phyloP scores from a whole-genome alignment of 768 basidiomycete genomes.

The Mycena galopus region DNA sequence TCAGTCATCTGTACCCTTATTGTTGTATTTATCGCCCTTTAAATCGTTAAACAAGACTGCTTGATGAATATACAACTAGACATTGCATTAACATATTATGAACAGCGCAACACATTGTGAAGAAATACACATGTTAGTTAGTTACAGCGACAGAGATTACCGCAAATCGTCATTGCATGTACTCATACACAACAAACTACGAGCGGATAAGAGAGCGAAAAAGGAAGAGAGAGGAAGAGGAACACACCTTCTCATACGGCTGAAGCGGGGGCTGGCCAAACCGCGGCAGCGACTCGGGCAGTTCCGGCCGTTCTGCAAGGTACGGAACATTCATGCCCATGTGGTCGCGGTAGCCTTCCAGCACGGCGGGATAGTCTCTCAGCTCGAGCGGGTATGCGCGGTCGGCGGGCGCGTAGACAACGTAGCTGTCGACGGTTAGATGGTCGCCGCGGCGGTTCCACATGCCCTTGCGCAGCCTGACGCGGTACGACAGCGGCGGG shows the following conservation, averaged over 20 bases:
- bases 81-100: conserved; percentile 23
- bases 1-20: not conserved
- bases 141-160: conserved; percentile 1
- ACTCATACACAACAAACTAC: conserved; percentile 59
- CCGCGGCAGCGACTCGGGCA: conserved; percentile 72
- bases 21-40: not conserved
- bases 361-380: conserved; percentile 66
- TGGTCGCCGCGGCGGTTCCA: conserved; percentile 88
- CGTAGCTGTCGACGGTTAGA: conserved; percentile 64
- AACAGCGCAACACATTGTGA: conserved; percentile 16
- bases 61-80: conserved; percentile 22
- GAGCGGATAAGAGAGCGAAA: conserved; percentile 17
- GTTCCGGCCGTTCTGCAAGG: conserved; percentile 60
- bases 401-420: conserved; percentile 75
- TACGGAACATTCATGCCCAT: conserved; percentile 57
- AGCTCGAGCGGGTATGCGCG: conserved; percentile 73
- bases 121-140: conserved; percentile 26
- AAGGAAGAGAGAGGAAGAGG: not conserved
- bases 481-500: conserved; percentile 46
- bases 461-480: conserved; percentile 65
- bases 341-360: conserved; percentile 70
- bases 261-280: conserved; percentile 64
- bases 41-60: conserved; percentile 26
- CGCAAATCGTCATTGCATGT: conserved; percentile 38
- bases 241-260: conserved; percentile 69